Evolutionary conservation across 169 alveolate genomes (phyloP), one percentile per base, ranked within the genome.

Genomic region (Eimeria tenella): DNA sequence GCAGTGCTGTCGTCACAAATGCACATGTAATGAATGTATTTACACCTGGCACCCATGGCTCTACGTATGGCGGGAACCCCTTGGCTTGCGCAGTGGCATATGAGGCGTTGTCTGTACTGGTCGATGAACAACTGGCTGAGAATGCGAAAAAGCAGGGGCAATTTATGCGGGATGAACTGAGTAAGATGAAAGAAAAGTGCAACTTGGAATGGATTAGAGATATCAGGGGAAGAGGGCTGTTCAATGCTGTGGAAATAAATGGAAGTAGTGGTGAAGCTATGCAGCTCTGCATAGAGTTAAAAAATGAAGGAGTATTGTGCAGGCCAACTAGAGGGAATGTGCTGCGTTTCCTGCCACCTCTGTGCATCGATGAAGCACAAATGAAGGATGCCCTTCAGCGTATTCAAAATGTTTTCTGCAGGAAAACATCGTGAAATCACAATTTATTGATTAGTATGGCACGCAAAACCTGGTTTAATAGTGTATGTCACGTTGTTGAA

Each of bases 11-110:
- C 25, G 94, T 98, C 60, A 97, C 98, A 15, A 96, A 97, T 86
- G 96, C 96, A 88, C 97, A 96, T 68, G 96, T 98, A n/a, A 98
- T 98, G 99, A 93, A 96, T 31, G 95, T 95, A 21, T 93, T 98
- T 55, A 97, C 96, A 53, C 99, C 99, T n/a, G 99, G 99, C 17
- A 71, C 98, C 96, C 99, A 98, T 94, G 99, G 99, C 62, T 96
- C 98, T 52, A 98, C 99, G 63, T 98, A 94, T 83, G 98, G 98
- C 19, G 98, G 97, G 42, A 98, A 97, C 86, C 99, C 99, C 6
- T 94, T 98, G 8, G 99, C 98, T 19, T 96, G 98, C 79, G 97
- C 97, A 21, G 97, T 98, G 25, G 98, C 98, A 25, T 96, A 96
- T 31, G 98, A 96, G 87, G 98, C 99, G 6, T 88, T 98, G 63